Base-by-base conservation (phyloP, 2,329 filamentous ascomycete species). In the Cytospora leucostoma region DNA sequence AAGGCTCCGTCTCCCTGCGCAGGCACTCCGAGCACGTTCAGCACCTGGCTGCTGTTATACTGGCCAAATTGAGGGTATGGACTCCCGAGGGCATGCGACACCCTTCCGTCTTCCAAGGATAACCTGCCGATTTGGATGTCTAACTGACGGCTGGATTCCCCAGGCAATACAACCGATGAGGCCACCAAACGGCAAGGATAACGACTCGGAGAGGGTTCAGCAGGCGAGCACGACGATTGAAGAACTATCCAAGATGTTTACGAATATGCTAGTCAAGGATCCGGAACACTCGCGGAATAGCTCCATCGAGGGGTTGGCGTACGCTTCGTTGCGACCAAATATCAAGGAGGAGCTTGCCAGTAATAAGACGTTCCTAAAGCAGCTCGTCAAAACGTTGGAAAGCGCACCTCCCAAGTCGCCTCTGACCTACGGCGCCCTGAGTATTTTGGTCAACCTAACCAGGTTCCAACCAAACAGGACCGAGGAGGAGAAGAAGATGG, bases 401-500 rank as follows among this genome's bases (percentile, higher is more conserved):
- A 79, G 83, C 15, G 81, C 87, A 8, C 79, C 81, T 27, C 80
- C 85, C 12, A 86, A 88, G 67, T 89, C 90, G 1, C 88, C 90
- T 13, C 79, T 90, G 32, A 88, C 93, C 0, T 97, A 96, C 72
- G 94, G 94, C 55, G 90, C 88, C 19, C 81, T 99, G 49, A 96
- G 90, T 72, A 90, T 97, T 61, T 84, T 98, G 68, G 81, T 87
- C 61, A 97, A 98, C 72, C 79, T 99, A 58, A 96, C 92, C 15
- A 82, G 85, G 35, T 98, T 96, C 73, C 83, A 86, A 49, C 93
- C 93, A 7, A 80, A 81, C 8, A 81, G 93, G 49, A 89, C 92
- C 0, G 94, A 97, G 67, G 95, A 99, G 75, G 90, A 97, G 71
- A 95, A 94, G 78, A 92, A 91, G 71, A 92, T 99, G 79, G 85